Base-by-base conservation (phyloP, 305 asterid species). In the Andrographis paniculata region DNA sequence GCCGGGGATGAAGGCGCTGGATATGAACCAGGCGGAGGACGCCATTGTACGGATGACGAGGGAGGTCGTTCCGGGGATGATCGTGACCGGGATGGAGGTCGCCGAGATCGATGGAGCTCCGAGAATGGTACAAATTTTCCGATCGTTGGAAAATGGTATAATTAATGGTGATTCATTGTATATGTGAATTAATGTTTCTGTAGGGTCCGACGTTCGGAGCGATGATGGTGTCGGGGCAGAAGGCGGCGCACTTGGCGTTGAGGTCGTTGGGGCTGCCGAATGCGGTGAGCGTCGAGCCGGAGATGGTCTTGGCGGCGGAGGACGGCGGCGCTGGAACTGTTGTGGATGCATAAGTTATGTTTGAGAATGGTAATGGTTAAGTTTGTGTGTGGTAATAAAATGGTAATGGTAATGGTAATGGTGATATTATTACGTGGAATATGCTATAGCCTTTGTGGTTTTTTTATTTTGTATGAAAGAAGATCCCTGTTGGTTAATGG, bases 31-130 rank as follows among this genome's bases (percentile, higher is more conserved):
- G 1, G 94, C 89, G 0, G 94, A 82, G 61, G 94, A 82, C 39
- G 89, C 80, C 8, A 82, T 82, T 38, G 94, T 82, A 16, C 68
- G 64, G 62, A 77, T 78, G 2, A 82, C 94, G 1, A 62, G 94
- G 52, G 94, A 82, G 61, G 46, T 82, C 11, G 94, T 82, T 2
- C 94, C 89, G 0, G 94, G 94, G 3, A 79, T 82, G 94, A 82
- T 82, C 17, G 89, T 82, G 5, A 79, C 89, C 21, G 94, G 94
- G n/a, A 82, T 82, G 94, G 94, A 82, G 58, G 94, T 82, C 31
- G 94, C 94, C 0, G 89, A 82, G 53, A 82, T 82, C 14, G 89
- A 82, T 41, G 94, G 94, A 24, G 61, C 94, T 17, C 94, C 94
- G 14, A 69, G 94, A 65, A 82, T 82, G 94, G 94, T 82, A n/a